Conservation (phyloP, 768 basidiomycete genomes). For the Lactifluus rugatus region DNA sequence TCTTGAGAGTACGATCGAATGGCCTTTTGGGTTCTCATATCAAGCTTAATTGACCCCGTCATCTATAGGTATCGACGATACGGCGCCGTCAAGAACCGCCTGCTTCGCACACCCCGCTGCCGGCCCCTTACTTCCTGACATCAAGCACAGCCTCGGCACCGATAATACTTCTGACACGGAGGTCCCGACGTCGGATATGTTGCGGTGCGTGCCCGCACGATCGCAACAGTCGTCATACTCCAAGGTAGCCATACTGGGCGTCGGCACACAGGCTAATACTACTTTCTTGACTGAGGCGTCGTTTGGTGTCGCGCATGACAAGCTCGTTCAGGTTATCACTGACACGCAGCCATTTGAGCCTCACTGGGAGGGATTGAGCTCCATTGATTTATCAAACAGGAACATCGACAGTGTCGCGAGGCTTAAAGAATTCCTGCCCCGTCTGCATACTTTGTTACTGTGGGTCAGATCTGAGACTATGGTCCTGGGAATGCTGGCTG, state of each 20-base stretch:
- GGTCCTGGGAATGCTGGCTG: not conserved
- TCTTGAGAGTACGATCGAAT: conserved; percentile 44
- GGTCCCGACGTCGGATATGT: not conserved
- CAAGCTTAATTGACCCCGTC: not conserved
- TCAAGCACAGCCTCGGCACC: conserved; percentile 20
- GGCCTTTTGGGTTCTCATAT: conserved; percentile 1
- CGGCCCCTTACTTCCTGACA: conserved; percentile 36
- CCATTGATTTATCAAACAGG: conserved; percentile 66
- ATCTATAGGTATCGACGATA: conserved; percentile 29
- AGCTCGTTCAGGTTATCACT: conserved; percentile 84
- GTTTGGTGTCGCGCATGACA: conserved; percentile 89
- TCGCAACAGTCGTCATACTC: conserved; percentile 25
- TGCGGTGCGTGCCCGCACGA: conserved; percentile 16
- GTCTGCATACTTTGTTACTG: conserved; percentile 66
- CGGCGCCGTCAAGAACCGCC: conserved; percentile 48
- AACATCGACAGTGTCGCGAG: conserved; percentile 74
- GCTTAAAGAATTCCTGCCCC: conserved; percentile 84
- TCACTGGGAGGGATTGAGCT: conserved; percentile 75
- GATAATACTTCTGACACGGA: conserved; percentile 24
- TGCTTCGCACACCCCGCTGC: conserved; percentile 33
- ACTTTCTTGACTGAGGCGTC: conserved; percentile 94
- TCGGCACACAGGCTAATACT: conserved; percentile 29
- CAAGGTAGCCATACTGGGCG: not conserved
- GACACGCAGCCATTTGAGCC: conserved; percentile 93
- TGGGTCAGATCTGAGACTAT: conserved; percentile 33